phyloP scores from a whole-genome alignment of 2,329 filamentous ascomycete species.

The Fonsecaea multimorphosa region DNA sequence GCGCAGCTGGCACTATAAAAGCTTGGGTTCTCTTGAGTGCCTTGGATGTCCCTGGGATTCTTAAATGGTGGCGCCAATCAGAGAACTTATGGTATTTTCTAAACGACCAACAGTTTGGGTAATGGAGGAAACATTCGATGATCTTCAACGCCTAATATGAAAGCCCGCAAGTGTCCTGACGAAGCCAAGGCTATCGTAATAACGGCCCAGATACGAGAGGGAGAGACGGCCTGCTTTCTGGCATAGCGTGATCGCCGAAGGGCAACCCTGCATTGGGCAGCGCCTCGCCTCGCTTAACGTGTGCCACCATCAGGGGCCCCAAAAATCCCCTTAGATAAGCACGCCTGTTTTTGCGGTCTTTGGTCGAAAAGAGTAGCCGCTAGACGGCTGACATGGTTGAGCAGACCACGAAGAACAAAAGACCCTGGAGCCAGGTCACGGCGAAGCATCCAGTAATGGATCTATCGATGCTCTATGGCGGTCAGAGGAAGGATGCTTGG shows the following conservation, averaged over 20 bases:
- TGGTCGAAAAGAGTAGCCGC: neutral
- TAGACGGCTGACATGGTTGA: neutral
- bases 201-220: neutral
- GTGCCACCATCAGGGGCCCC: neutral
- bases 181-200: neutral
- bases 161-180: neutral
- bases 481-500: neutral
- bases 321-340: slow-evolving; percentile 1
- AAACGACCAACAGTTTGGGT: neutral
- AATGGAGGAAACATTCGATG: neutral
- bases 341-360: neutral
- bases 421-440: neutral
- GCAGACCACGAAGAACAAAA: neutral
- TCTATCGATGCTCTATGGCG: neutral
- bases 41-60: neutral
- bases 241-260: neutral
- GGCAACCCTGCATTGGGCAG: neutral
- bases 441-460: neutral
- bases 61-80: neutral
- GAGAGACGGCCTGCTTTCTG: neutral
- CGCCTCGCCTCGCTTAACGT: neutral
- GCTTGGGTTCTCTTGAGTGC: neutral
- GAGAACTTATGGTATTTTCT: neutral
- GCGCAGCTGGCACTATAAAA: neutral
- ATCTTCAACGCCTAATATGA: slow-evolving; percentile 5